Percentiles rank a stretch among this genome's conserved stretches.
These are phyloP conservation scores for Piper betle DNA, from an alignment of 164 flowering plant genomes.

Conservation along the genomic window DNA sequence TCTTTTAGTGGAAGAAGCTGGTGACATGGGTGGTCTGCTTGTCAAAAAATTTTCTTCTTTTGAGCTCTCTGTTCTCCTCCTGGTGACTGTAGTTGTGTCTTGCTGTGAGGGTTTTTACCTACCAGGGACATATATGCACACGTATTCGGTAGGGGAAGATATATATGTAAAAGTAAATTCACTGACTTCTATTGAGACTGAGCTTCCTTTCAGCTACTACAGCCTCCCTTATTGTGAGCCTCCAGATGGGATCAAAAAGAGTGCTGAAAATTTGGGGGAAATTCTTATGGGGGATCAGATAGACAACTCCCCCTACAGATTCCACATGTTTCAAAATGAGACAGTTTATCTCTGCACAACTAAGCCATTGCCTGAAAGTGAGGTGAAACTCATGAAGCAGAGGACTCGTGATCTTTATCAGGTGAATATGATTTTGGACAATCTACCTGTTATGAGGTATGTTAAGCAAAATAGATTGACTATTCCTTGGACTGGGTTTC, in stretches of 20 bases:
- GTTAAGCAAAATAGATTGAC: constrained; percentile 16
- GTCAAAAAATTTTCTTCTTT: background rate
- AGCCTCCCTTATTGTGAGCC: constrained; percentile 23
- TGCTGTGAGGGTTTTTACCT: constrained; percentile 11
- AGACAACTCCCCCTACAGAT: constrained; percentile 22
- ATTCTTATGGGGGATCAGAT: constrained; percentile 29
- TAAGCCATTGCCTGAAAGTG: constrained; percentile 9
- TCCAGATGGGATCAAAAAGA: constrained; percentile 13
- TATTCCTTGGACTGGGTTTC: constrained; percentile 37
- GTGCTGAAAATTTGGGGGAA: constrained; percentile 24
- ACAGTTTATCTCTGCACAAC: constrained; percentile 21
- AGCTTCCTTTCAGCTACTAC: constrained; percentile 23
- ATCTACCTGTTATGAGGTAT: constrained; percentile 32
- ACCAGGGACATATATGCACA: constrained; percentile 24
- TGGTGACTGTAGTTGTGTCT: background rate
- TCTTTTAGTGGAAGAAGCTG: background rate
- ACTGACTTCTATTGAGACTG: constrained; percentile 24
- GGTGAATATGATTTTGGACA: constrained; percentile 37
- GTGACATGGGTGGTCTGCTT: background rate
- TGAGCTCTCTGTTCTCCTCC: background rate
- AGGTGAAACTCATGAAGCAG: constrained; percentile 21
- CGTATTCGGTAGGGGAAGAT: constrained; percentile 9
- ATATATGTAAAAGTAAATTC: constrained; percentile 22
- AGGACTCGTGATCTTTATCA: constrained; percentile 29
- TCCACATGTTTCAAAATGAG: constrained; percentile 17